phyloP scores from a whole-genome alignment of 1,284 basidiomycete genomes.

The Phlebopus sp. region DNA sequence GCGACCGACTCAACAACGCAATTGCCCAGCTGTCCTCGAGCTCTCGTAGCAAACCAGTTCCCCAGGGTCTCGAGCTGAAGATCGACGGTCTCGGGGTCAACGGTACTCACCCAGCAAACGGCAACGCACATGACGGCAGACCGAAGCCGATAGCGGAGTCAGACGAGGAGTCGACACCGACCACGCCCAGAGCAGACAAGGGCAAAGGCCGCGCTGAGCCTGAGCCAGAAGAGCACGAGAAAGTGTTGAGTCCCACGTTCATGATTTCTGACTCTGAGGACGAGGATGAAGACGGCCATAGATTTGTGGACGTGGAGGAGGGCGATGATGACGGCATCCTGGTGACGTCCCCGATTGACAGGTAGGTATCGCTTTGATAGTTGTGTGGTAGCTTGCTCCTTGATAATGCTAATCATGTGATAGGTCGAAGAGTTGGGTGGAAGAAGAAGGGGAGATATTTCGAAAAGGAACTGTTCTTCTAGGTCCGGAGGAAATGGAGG shows the following conservation, averaged over 20 bases:
- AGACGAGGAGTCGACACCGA: slow-evolving; percentile 42
- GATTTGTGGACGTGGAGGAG: slow-evolving; percentile 31
- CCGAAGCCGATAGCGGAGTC: slow-evolving; percentile 10
- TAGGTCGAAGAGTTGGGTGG: slow-evolving; percentile 76
- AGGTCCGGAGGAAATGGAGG: slow-evolving; percentile 82
- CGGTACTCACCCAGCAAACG: background rate
- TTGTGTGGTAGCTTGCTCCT: slow-evolving; percentile 1
- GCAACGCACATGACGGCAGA: slow-evolving; percentile 10
- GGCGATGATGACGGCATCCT: slow-evolving; percentile 32
- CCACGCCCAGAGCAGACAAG: slow-evolving; percentile 68
- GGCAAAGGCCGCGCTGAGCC: slow-evolving; percentile 70
- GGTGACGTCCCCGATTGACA: slow-evolving; percentile 52
- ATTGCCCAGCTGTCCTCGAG: slow-evolving; percentile 41
- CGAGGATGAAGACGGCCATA: slow-evolving; percentile 46
- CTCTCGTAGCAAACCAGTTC: slow-evolving; percentile 31
- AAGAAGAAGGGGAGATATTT: slow-evolving; percentile 91
- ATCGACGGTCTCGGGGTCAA: slow-evolving; percentile 17
- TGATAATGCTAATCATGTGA: background rate
- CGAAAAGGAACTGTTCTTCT: slow-evolving; percentile 80
- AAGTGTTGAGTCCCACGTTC: slow-evolving; percentile 70
- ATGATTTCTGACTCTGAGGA: slow-evolving; percentile 62
- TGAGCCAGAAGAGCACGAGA: slow-evolving; percentile 62
- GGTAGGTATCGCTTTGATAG: slow-evolving; percentile 39
- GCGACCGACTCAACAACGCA: slow-evolving; percentile 64
- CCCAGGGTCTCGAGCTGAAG: slow-evolving; percentile 50